Evolutionary conservation across 805 yeast species (phyloP).

Genomic region (Pichia cabralensis): DNA sequence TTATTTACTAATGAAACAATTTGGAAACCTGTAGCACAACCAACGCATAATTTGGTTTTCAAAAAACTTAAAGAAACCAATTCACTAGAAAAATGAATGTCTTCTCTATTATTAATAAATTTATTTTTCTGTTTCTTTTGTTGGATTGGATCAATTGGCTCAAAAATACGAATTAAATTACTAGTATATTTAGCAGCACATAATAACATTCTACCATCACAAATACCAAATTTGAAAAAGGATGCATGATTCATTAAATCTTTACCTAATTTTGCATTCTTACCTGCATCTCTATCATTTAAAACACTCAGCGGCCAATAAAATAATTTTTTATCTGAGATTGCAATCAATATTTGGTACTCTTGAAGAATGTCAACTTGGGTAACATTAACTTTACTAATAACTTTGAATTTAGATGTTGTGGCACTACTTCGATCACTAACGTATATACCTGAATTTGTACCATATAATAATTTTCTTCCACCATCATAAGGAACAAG

Average conservation of each 20-base stretch:
- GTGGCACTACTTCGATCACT: conserved; percentile 48
- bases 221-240: conserved; percentile 87
- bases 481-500: conserved; percentile 95
- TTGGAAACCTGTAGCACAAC: conserved; percentile 95
- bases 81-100: conserved; percentile 75
- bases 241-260: conserved; percentile 80
- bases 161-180: conserved; percentile 72
- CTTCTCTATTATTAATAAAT: conserved; percentile 58
- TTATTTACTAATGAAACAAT: conserved; percentile 79
- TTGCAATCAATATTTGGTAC: conserved; percentile 69
- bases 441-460: conserved; percentile 83
- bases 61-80: conserved; percentile 87
- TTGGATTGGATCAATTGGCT: conserved; percentile 71
- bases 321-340: conserved; percentile 72
- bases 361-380: conserved; percentile 91
- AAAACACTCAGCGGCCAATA: conserved; percentile 71
- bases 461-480: conserved; percentile 78
- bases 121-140: conserved; percentile 56
- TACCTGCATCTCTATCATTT: conserved; percentile 35
- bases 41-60: conserved; percentile 83
- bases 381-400: conserved; percentile 66
- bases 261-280: conserved; percentile 56
- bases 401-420: conserved; percentile 56
- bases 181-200: conserved; percentile 84
- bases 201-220: conserved; percentile 79